Evolutionary conservation across 441 rosid genomes (phyloP).

Genomic region (Gossypium trilobum): DNA sequence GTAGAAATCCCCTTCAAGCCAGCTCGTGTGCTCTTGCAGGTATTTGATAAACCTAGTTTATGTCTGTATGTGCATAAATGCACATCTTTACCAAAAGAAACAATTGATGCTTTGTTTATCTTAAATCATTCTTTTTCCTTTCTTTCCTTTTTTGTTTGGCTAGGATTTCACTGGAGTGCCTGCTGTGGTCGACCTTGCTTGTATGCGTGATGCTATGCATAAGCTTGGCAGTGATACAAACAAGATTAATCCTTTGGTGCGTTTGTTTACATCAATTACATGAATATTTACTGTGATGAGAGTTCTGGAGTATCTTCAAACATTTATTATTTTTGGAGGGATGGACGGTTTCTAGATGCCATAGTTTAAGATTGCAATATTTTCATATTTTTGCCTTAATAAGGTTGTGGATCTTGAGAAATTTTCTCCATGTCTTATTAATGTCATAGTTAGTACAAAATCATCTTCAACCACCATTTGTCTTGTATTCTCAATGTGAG

Average conservation of each 20-base stretch:
- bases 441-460: background rate
- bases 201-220: conserved; percentile 99
- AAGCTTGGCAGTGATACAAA: conserved; percentile 80
- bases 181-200: conserved; percentile 94
- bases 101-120: background rate
- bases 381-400: background rate
- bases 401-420: conserved; percentile 1
- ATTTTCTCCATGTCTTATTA: background rate
- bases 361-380: background rate
- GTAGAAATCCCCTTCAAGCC: conserved; percentile 99
- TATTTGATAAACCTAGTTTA: background rate
- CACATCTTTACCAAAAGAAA: background rate
- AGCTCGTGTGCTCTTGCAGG: conserved; percentile 97
- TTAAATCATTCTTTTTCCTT: conserved; percentile 6
- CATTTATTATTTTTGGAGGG: background rate
- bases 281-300: background rate
- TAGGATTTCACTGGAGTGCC: conserved; percentile 99
- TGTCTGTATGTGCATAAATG: background rate
- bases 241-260: conserved; percentile 92
- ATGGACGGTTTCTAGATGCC: background rate
- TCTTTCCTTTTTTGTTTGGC: background rate
- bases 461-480: background rate
- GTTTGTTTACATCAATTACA: conserved; percentile 8
- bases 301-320: background rate
- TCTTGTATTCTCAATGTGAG: background rate